A percentile compares a stretch with the other conserved stretches of the same genome.
These are phyloP conservation scores for Malassezia brasiliensis DNA, from an alignment of 1,284 basidiomycete genomes.

Conservation along the genomic window DNA sequence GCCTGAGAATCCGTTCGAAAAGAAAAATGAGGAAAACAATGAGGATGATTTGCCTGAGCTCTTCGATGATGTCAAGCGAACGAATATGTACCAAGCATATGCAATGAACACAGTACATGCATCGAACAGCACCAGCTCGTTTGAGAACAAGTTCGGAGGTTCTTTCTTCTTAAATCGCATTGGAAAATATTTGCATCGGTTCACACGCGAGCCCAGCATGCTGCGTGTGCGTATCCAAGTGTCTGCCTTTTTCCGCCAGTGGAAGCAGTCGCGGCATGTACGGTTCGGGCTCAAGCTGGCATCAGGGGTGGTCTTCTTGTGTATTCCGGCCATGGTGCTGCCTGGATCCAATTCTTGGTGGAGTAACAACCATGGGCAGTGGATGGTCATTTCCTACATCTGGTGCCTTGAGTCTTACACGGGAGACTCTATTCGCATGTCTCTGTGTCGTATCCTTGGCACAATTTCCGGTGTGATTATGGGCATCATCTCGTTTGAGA, in stretches of 20 bases:
- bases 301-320: conserved; percentile 49
- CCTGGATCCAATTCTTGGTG: conserved; percentile 47
- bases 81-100: conserved; percentile 2
- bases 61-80: neutral
- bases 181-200: neutral
- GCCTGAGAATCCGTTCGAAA: neutral
- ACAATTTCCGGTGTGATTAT: conserved; percentile 50
- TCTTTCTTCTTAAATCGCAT: neutral
- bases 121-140: neutral
- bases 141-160: neutral
- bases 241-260: conserved; percentile 13
- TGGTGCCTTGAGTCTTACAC: conserved; percentile 52
- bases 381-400: conserved; percentile 48
- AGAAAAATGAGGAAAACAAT: neutral
- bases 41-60: neutral
- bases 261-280: conserved; percentile 50
- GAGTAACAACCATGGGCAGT: conserved; percentile 48
- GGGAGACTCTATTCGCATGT: conserved; percentile 51
- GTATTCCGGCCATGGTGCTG: conserved; percentile 49
- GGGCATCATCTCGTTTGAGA: conserved; percentile 49
- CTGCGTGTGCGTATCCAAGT: conserved; percentile 9
- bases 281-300: conserved; percentile 51
- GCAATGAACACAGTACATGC: conserved; percentile 1
- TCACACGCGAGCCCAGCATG: neutral
- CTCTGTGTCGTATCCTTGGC: conserved; percentile 50